Base-by-base conservation (phyloP, 768 basidiomycete species). In the Astraeus odoratus region DNA sequence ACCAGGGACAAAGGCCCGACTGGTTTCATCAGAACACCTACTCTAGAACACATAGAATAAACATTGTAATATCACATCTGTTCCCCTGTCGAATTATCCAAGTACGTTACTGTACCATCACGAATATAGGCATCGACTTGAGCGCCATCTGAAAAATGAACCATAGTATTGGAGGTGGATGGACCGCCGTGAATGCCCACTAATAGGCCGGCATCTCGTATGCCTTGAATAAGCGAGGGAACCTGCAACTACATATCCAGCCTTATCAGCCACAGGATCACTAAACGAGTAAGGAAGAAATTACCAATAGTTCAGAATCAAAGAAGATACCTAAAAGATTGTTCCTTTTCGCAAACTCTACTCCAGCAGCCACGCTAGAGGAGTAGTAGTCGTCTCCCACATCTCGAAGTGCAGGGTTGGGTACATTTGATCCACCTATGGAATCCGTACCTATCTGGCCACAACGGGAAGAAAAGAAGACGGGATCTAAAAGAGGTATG, bases 301-400 rank as follows among this genome's bases (percentile, higher is more conserved):
- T 64, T 59, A 96, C 95, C 69, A 98, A 67, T 47, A 97, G 72
- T 29, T 82, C 78, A 9, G 86, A 86, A 61, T 96, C 89, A 40
- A 96, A 75, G 58, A 95, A 82, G 36, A 99, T 72, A 46, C 96
- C 96, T 45, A 99, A 69, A 18, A 99, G 69, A 64, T 99, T 98
- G 65, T 97, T 97, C 37, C 75, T 72, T 56, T 85, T 88, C 18
- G 93, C 87, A 57, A 97, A 96, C 55, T 94, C 91, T 45, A 98
- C 91, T 13, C 92, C 93, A 46, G 89, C 81, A 47, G 86, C 79
- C 30, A 98, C 80, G 57, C 90, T 93, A 39, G 77, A 70, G 36
- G 77, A 58, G 46, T 80, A 70, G 52, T 60, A 60, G 48, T 71
- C 70, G 39, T 72, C 69, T 43, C 77, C 76, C 51, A 69, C 67